These are phyloP conservation scores for Maudiozyma humilis DNA, from an alignment of 1,139 yeast species.

Conservation along the genomic window DNA sequence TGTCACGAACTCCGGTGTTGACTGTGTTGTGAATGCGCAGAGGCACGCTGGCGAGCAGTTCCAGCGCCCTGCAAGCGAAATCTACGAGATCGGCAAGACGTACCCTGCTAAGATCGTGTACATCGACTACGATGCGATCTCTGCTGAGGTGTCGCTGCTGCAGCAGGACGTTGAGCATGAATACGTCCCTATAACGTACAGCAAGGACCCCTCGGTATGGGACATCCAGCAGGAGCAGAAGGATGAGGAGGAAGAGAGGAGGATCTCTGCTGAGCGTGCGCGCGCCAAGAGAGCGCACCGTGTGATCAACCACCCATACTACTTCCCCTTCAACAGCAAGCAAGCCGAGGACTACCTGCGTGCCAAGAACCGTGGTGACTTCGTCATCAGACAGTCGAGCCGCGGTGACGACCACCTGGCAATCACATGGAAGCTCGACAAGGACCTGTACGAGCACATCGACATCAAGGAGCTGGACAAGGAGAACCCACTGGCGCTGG, in stretches of 20 bases:
- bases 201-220: slow-evolving; percentile 67
- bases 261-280: slow-evolving; percentile 42
- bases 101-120: slow-evolving; percentile 71
- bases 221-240: slow-evolving; percentile 66
- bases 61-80: slow-evolving; percentile 37
- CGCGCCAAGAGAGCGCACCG: slow-evolving; percentile 53
- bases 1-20: slow-evolving; percentile 67
- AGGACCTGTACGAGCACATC: slow-evolving; percentile 82
- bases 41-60: slow-evolving; percentile 52
- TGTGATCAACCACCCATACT: slow-evolving; percentile 85
- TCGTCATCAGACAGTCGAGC: slow-evolving; percentile 91
- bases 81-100: slow-evolving; percentile 65
- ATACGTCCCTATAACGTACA: slow-evolving; percentile 38
- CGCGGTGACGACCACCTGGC: slow-evolving; percentile 82
- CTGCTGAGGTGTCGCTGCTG: slow-evolving; percentile 64
- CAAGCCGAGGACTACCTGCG: slow-evolving; percentile 95
- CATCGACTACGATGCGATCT: slow-evolving; percentile 63
- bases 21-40: slow-evolving; percentile 60
- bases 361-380: slow-evolving; percentile 80
- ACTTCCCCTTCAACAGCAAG: slow-evolving; percentile 68
- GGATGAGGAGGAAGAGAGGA: slow-evolving; percentile 53
- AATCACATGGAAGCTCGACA: slow-evolving; percentile 93
- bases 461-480: slow-evolving; percentile 71
- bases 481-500: slow-evolving; percentile 53
- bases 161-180: slow-evolving; percentile 61